Base-by-base conservation (phyloP, 2,329 filamentous ascomycete species). In the Falciphora oryzae region DNA sequence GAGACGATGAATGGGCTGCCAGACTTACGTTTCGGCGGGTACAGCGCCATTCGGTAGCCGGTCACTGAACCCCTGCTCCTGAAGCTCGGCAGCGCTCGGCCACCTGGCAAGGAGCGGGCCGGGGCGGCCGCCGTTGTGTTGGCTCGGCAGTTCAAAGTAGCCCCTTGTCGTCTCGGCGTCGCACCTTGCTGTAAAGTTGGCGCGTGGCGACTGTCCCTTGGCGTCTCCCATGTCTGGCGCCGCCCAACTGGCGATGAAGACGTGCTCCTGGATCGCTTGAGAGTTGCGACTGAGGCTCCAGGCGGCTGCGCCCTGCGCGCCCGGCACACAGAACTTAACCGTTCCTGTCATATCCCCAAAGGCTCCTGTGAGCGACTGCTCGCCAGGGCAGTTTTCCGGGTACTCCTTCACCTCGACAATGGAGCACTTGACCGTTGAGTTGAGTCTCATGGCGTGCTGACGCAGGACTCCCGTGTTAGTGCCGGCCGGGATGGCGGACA, bases 61-160 rank as follows among this genome's bases (percentile, higher is more conserved):
- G 32, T 57, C 28, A 35, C 25, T 58, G 29, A 32, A 35, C 13
- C 29, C 35, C 14, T 35, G 35, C 7, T 57, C 53, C 28, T 31
- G 29, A 5, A 63, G n/a, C 13, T 57, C 61, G n/a, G 50, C 44
- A 10, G 56, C n/a, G n/a, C 50, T 32, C 14, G 58, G 58, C 14
- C 56, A 27, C 6, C 10, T 59, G 16, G 56, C 8, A 35, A 65
- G 28, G 32, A 63, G 50, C 7, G 61, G 62, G 28, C 65, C 62
- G 31, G 32, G 28, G 10, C 8, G 18, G 4, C 38, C 62, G 14
- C 35, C 53, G 57, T 64, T 65, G 38, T 57, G 27, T 13, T 22
- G 18, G 50, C 64, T 67, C 31, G 62, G 62, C 5, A 67, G 64
- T 29, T 65, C 66, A 29, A 67, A 67, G 38, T 65, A 65, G 25